Base-by-base conservation (phyloP, 176 grass and related monocot genomes). In the Oropetium thomaeum region DNA sequence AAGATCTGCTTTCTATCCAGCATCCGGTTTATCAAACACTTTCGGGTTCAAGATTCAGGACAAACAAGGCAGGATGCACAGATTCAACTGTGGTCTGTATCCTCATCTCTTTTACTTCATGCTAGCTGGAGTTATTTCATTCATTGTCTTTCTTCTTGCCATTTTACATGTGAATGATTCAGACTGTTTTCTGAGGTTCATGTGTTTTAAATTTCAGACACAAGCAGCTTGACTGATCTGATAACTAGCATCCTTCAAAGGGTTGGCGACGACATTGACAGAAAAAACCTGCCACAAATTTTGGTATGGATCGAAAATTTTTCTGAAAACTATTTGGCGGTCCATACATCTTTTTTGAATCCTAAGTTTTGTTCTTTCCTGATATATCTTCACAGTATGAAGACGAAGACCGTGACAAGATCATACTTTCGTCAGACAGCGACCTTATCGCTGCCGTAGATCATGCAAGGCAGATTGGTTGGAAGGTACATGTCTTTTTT, bases 11-110 rank as follows among this genome's bases (percentile, higher is more conserved):
- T 86, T 88, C 65, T 95, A 84, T 83, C 91, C 91, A 2, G 31
- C 87, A 73, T 89, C 91, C 58, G 82, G 91, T 62, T 87, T 89
- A 65, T 93, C 84, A 65, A 88, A 54, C 44, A 92, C 79, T 28
- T 99, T 99, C 66, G 96, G 91, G 58, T 99, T 99, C 76, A 99
- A 99, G 81, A 83, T 99, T 73, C 84, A 99, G 83, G 96, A 99
- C 37, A 99, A 94, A 67, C 82, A 95, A 75, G 89, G 91, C 51
- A 90, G 89, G 64, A 95, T 99, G 91, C 96, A 99, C 75, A 88
- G 96, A 71, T 99, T 95, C 75, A 99, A 99, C 69, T 99, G 91
- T 25, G 96, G 96, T 98, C 84, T 87, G 75, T 72, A 69, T 38
- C 60, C 32, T 44, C 29, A 12, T 75, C 43, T 54, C 26, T 32